These are phyloP conservation scores for Colletotrichum gigasporum DNA, from an alignment of 2,329 filamentous ascomycete genomes.

Conservation along the genomic window DNA sequence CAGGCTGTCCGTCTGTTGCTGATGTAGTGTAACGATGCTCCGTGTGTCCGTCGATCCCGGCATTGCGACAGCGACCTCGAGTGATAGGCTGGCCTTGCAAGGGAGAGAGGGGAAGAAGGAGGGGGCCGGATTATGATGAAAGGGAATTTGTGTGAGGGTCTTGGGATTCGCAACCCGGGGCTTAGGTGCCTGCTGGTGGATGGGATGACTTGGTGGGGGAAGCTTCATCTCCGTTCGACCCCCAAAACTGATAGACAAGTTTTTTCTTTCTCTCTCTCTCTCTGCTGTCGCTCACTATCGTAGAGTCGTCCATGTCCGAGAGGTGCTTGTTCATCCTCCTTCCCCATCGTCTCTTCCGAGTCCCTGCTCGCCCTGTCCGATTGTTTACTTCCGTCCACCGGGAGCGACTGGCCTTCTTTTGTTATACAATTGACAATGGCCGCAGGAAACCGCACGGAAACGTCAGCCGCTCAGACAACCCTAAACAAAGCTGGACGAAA, in stretches of 20 bases:
- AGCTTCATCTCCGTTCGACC: neutral
- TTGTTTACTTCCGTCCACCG: too few relatives aligned
- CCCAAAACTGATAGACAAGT: neutral
- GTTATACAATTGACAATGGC: neutral
- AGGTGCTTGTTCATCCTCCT: too few relatives aligned
- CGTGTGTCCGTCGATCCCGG: neutral
- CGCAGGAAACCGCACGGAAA: neutral
- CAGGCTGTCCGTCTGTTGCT: neutral
- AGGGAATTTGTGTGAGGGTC: neutral
- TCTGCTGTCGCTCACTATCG: too few relatives aligned
- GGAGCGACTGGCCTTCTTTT: too few relatives aligned
- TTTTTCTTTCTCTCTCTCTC: neutral
- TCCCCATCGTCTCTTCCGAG: too few relatives aligned
- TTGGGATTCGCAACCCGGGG: slow-evolving; percentile 5
- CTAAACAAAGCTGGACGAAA: neutral
- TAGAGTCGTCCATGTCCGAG: too few relatives aligned
- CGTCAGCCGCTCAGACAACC: neutral
- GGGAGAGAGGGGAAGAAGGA: slow-evolving; percentile 7
- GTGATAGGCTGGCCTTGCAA: neutral
- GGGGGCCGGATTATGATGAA: neutral
- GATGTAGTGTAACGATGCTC: slow-evolving; percentile 1
- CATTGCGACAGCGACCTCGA: neutral
- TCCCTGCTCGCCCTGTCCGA: too few relatives aligned
- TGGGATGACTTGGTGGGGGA: neutral
- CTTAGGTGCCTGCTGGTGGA: neutral